Conservation (phyloP, 306 rosid species). For the Cercis canadensis region DNA sequence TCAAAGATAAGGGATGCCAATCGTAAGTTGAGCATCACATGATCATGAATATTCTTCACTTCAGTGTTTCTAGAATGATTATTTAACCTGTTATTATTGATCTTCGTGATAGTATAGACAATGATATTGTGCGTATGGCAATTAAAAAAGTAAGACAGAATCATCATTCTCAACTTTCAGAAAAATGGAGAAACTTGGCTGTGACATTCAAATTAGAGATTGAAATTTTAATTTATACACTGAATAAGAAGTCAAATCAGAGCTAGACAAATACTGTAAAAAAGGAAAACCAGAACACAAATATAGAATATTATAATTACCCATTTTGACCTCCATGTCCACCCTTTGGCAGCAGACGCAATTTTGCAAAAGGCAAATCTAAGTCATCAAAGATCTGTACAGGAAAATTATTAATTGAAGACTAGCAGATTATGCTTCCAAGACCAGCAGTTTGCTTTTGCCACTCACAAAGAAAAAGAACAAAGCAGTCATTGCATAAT, state of each 20-base stretch:
- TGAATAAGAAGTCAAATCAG: slow-evolving; percentile 12
- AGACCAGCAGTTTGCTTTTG: slow-evolving; percentile 16
- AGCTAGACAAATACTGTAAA: slow-evolving; percentile 6
- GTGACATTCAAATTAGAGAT: slow-evolving; percentile 8
- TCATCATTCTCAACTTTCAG: not conserved
- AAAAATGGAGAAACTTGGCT: slow-evolving; percentile 17
- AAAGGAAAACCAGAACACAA: slow-evolving; percentile 27
- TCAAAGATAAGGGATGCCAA: slow-evolving; percentile 4
- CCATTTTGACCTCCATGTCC: slow-evolving; percentile 99
- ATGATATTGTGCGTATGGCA: not conserved
- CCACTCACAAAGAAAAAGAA: slow-evolving; percentile 22
- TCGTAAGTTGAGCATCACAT: slow-evolving; percentile 13
- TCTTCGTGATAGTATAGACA: not conserved
- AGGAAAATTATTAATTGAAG: slow-evolving; percentile 31
- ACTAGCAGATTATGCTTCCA: slow-evolving; percentile 26
- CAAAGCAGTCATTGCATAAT: slow-evolving; percentile 27
- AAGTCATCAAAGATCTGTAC: slow-evolving; percentile 87
- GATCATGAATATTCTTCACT: not conserved
- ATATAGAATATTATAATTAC: slow-evolving; percentile 47
- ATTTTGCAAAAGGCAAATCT: slow-evolving; percentile 89
- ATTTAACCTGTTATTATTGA: not conserved
- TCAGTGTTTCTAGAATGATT: slow-evolving; percentile 1
- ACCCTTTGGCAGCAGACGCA: slow-evolving; percentile 91
- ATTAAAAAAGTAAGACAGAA: slow-evolving; percentile 6
- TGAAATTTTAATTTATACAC: slow-evolving; percentile 8